phyloP scores from a whole-genome alignment of 306 rosid species.

The Herpetospermum pedunculosum region DNA sequence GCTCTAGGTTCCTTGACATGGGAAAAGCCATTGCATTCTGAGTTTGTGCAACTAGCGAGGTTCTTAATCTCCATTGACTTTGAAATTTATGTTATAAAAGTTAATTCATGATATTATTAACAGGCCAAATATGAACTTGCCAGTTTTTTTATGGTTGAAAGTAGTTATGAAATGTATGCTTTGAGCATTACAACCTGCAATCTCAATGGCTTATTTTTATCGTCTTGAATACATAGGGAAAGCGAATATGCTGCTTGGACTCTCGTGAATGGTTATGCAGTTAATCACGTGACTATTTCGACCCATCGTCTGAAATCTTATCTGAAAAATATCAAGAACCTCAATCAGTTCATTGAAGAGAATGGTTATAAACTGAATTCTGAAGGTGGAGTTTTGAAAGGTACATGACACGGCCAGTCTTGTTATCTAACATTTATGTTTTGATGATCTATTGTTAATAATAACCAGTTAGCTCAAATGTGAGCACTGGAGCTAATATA shows the following conservation, averaged over 20 bases:
- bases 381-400: slow-evolving; percentile 90
- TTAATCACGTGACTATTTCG: slow-evolving; percentile 86
- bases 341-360: slow-evolving; percentile 66
- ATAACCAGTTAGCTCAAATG: not conserved
- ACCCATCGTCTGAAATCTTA: slow-evolving; percentile 65
- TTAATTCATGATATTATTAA: not conserved
- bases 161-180: not conserved
- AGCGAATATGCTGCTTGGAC: slow-evolving; percentile 99
- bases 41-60: slow-evolving; percentile 76
- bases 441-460: not conserved
- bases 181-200: not conserved
- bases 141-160: not conserved
- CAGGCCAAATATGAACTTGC: not conserved
- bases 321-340: slow-evolving; percentile 49
- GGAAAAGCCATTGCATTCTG: slow-evolving; percentile 66
- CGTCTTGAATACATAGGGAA: slow-evolving; percentile 38
- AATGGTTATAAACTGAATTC: slow-evolving; percentile 74
- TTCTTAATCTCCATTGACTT: slow-evolving; percentile 3
- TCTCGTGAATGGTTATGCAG: slow-evolving; percentile 78
- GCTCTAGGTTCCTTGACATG: slow-evolving; percentile 72
- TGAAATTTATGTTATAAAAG: not conserved
- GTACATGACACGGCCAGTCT: slow-evolving; percentile 21
- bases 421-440: not conserved
- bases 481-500: not conserved
- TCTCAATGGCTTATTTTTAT: slow-evolving; percentile 1